phyloP scores from a whole-genome alignment of 768 basidiomycete genomes.

The Gelatoporia subvermispora region DNA sequence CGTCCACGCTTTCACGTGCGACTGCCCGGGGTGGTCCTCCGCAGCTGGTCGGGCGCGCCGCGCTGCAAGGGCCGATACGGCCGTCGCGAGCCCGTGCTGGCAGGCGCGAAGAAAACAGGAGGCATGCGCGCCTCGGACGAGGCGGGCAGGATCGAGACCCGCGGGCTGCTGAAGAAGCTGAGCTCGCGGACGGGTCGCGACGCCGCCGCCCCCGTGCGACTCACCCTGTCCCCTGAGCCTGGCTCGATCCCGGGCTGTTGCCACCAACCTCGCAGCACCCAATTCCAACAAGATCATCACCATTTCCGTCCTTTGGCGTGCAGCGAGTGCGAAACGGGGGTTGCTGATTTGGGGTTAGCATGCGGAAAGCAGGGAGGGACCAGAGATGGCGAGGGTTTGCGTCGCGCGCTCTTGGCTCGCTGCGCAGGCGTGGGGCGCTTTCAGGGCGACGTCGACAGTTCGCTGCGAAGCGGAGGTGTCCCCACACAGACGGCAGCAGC shows the following conservation, averaged over 20 bases:
- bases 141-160: conserved; percentile 85
- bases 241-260: conserved; percentile 73
- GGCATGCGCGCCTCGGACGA: conserved; percentile 63
- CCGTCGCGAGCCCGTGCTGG: not conserved
- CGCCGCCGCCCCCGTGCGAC: conserved; percentile 81
- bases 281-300: no score
- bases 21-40: conserved; percentile 22
- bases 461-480: no score
- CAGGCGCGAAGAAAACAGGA: not conserved
- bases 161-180: conserved; percentile 74
- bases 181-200: conserved; percentile 77
- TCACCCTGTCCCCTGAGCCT: conserved; percentile 67
- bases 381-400: no score
- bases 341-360: no score
- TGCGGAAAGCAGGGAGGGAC: no score
- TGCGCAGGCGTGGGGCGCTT: no score
- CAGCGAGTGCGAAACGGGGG: no score
- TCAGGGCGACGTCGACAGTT: no score
- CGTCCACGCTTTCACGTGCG: conserved; percentile 51
- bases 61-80: conserved; percentile 42
- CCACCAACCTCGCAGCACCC: no score
- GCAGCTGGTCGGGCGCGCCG: conserved; percentile 33
- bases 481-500: no score
- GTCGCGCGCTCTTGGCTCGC: no score
- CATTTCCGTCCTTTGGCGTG: no score